A percentile compares a stretch with the other conserved stretches of the same genome.
Conservation (phyloP, 768 basidiomycete species). For the Naganishia vaughanmartiniae region DNA sequence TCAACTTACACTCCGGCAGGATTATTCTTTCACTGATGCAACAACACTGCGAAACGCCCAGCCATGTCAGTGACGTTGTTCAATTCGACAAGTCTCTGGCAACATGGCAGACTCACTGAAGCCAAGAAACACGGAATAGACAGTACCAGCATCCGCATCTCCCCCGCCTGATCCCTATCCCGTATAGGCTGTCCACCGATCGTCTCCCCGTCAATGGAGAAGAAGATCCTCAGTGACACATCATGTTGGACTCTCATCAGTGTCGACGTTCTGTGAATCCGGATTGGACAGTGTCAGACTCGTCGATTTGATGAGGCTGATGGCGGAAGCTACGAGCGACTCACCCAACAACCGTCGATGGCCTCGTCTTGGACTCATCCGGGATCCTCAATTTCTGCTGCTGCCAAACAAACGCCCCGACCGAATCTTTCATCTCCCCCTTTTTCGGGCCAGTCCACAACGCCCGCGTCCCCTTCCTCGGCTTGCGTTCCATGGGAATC, state of each 20-base stretch:
- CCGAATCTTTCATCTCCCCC: background rate
- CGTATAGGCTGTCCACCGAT: slow-evolving; percentile 12
- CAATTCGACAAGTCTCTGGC: background rate
- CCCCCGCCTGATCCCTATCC: slow-evolving; percentile 6
- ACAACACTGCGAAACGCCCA: slow-evolving; percentile 3
- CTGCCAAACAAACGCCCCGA: slow-evolving; percentile 11
- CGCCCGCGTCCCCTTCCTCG: slow-evolving; percentile 5
- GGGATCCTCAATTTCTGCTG: slow-evolving; percentile 8
- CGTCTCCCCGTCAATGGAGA: slow-evolving; percentile 13
- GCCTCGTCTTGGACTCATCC: slow-evolving; percentile 15
- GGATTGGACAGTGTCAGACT: background rate
- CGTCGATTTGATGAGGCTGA: background rate
- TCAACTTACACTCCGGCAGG: slow-evolving; percentile 12
- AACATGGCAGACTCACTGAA: background rate
- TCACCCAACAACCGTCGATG: slow-evolving; percentile 19
- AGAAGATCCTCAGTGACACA: slow-evolving; percentile 3
- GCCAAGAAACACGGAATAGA: slow-evolving; percentile 15
- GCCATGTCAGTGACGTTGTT: too few species aligned
- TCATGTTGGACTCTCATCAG: slow-evolving; percentile 18
- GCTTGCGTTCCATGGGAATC: slow-evolving; percentile 9
- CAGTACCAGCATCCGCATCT: slow-evolving; percentile 14
- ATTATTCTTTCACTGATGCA: slow-evolving; percentile 5
- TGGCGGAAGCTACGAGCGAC: background rate
- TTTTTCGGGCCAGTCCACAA: background rate
- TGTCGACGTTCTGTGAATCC: slow-evolving; percentile 1